Evolutionary conservation across 768 basidiomycete species (phyloP).

Genomic region (Paxillus ammoniavirescens): DNA sequence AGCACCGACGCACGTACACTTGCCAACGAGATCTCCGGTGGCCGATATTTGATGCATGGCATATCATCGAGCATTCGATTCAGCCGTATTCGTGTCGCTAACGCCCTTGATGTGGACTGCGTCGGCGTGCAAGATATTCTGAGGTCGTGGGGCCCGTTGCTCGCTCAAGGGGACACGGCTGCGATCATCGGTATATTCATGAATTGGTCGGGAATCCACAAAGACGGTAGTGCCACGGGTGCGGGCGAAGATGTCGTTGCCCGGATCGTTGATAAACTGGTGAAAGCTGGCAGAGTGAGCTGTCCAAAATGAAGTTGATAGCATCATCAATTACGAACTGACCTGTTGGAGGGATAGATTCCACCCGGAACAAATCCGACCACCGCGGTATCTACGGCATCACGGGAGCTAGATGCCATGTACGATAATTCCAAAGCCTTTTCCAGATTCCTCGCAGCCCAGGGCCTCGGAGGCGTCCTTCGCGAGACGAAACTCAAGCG

Average conservation of each 20-base stretch:
- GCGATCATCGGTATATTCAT: conserved; percentile 41
- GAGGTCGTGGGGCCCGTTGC: conserved; percentile 35
- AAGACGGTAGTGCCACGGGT: conserved; percentile 7
- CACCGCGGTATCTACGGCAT: conserved; percentile 3
- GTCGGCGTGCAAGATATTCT: conserved; percentile 31
- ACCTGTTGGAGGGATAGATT: conserved; percentile 11
- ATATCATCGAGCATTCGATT: conserved; percentile 32
- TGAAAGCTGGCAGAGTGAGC: conserved; percentile 20
- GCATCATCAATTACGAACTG: not conserved
- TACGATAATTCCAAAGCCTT: conserved; percentile 44
- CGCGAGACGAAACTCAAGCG: conserved; percentile 20
- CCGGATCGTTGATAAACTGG: conserved; percentile 13
- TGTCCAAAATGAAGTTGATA: not conserved
- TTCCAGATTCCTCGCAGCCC: conserved; percentile 27
- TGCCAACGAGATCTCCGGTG: conserved; percentile 34
- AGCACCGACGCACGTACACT: conserved; percentile 38
- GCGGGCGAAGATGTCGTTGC: conserved; percentile 12
- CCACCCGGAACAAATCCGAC: conserved; percentile 6
- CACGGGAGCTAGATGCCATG: conserved; percentile 15
- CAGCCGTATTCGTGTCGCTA: conserved; percentile 45
- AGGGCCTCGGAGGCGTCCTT: conserved; percentile 19
- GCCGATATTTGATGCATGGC: conserved; percentile 17
- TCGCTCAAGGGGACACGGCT: conserved; percentile 29
- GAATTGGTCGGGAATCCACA: conserved; percentile 34
- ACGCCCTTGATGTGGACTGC: conserved; percentile 35